phyloP scores from a whole-genome alignment of 2,329 filamentous ascomycete species.

The Penicillium sp. region DNA sequence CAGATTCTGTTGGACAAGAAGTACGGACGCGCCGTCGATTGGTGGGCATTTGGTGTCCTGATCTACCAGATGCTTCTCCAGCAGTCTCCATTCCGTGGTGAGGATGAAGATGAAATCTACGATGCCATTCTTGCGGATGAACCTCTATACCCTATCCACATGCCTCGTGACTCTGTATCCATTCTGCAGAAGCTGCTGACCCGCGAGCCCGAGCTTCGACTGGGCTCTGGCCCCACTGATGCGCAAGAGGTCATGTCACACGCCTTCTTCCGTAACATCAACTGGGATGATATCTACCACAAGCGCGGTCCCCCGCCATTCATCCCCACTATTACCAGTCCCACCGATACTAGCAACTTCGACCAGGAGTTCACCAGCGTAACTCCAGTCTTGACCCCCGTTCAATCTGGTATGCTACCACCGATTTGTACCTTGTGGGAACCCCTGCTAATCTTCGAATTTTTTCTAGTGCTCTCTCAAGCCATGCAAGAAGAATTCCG shows the following conservation, averaged over 20 bases:
- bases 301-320: slow-evolving; percentile 90
- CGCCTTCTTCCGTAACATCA: slow-evolving; percentile 95
- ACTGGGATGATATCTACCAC: slow-evolving; percentile 98
- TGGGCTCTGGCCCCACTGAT: slow-evolving; percentile 93
- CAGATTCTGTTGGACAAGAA: slow-evolving; percentile 97
- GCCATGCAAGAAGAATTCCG: slow-evolving; percentile 99
- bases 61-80: slow-evolving; percentile 99
- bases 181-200: slow-evolving; percentile 97
- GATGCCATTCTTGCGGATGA: slow-evolving; percentile 97
- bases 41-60: slow-evolving; percentile 98
- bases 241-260: slow-evolving; percentile 99
- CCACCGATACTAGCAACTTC: slow-evolving; percentile 99
- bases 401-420: slow-evolving; percentile 81
- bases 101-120: slow-evolving; percentile 99
- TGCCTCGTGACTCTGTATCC: slow-evolving; percentile 96
- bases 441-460: slow-evolving; percentile 14
- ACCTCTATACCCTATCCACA: slow-evolving; percentile 96
- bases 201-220: slow-evolving; percentile 85
- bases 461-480: slow-evolving; percentile 77
- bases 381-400: slow-evolving; percentile 92
- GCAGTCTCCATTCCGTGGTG: slow-evolving; percentile 96
- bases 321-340: slow-evolving; percentile 81
- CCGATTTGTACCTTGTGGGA: background rate
- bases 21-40: slow-evolving; percentile 94
- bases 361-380: slow-evolving; percentile 98